Conservation (phyloP, 2,329 filamentous ascomycete genomes). For the Golovinomyces cichoracearum region DNA sequence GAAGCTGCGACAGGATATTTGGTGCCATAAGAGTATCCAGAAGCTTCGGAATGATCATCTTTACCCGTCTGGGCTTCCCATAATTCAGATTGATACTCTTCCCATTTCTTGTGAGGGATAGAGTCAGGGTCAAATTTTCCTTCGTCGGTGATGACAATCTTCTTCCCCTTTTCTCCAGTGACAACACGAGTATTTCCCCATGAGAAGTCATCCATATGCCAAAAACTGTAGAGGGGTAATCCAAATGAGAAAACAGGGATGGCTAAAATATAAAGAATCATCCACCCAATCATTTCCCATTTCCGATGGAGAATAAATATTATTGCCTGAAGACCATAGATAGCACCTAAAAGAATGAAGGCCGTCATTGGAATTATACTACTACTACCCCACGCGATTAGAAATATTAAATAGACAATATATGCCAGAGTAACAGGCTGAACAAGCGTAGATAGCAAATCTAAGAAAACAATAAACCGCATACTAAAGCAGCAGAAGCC, state of each 20-base stretch:
- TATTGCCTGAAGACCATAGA: slow-evolving; percentile 87
- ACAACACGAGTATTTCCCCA: slow-evolving; percentile 98
- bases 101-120: slow-evolving; percentile 96
- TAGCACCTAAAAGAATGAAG: slow-evolving; percentile 75
- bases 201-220: slow-evolving; percentile 98
- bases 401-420: slow-evolving; percentile 66
- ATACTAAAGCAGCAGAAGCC: slow-evolving; percentile 99
- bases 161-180: slow-evolving; percentile 74
- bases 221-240: slow-evolving; percentile 83
- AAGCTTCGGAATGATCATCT: slow-evolving; percentile 64
- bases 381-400: slow-evolving; percentile 30
- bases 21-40: slow-evolving; percentile 84
- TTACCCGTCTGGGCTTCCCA: slow-evolving; percentile 66
- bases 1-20: slow-evolving; percentile 36
- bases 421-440: slow-evolving; percentile 81
- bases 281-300: slow-evolving; percentile 99
- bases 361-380: slow-evolving; percentile 53
- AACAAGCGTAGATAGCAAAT: slow-evolving; percentile 72
- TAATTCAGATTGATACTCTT: slow-evolving; percentile 92
- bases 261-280: slow-evolving; percentile 81
- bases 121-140: slow-evolving; percentile 86
- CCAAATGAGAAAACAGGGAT: slow-evolving; percentile 79
- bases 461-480: slow-evolving; percentile 90
- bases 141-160: slow-evolving; percentile 83
- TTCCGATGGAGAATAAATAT: slow-evolving; percentile 92